These are phyloP conservation scores for Phaeosphaeria sp. DNA, from an alignment of 2,329 filamentous ascomycete species.

Conservation along the genomic window DNA sequence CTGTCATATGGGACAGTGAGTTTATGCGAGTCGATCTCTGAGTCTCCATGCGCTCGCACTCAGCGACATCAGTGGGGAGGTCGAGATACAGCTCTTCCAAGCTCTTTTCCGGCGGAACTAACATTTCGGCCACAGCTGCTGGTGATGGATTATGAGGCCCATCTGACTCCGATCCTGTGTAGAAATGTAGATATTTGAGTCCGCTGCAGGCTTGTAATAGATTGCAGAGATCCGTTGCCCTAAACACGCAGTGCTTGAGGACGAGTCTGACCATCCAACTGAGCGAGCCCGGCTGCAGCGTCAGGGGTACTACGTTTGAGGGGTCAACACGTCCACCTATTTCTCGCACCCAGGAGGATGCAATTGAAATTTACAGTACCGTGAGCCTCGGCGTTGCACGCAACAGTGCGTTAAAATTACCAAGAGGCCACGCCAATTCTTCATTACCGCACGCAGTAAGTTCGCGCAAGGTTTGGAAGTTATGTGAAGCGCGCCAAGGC, in stretches of 20 bases:
- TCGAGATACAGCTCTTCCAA: conserved; percentile 10
- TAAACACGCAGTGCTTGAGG: neutral
- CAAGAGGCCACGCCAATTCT: neutral
- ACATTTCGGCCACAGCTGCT: neutral
- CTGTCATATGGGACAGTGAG: conserved; percentile 2
- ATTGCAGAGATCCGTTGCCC: neutral
- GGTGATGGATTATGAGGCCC: neutral
- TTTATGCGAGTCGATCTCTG: neutral
- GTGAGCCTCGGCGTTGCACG: neutral
- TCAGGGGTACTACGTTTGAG: neutral
- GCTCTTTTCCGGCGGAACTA: conserved; percentile 7
- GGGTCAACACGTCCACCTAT: neutral
- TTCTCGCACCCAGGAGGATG: neutral
- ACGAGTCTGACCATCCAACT: neutral
- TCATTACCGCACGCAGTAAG: neutral
- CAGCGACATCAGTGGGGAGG: too few species aligned
- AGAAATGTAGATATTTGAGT: neutral
- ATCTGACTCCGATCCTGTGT: neutral
- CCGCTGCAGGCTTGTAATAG: conserved; percentile 2
- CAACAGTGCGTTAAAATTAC: neutral
- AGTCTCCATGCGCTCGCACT: too few species aligned
- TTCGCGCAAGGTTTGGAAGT: neutral
- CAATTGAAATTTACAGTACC: neutral
- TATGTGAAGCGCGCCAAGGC: conserved; percentile 1
- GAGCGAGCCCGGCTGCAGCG: conserved; percentile 1